Percentiles rank a stretch among this genome's conserved stretches.
phyloP scores from a whole-genome alignment of 345 rosid species.

The Gossypium arboreum region DNA sequence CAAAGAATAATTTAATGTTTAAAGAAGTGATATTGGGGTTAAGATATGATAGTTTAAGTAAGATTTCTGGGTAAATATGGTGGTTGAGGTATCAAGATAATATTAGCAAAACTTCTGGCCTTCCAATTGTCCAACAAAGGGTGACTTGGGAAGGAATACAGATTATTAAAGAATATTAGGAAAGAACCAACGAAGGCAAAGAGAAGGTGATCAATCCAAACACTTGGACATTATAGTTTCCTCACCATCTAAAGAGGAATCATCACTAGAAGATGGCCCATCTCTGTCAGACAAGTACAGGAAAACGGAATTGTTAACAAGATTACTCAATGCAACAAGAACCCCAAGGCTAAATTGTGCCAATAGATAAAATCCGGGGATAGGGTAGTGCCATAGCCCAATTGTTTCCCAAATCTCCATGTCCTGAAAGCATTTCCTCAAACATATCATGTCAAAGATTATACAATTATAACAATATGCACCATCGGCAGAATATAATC shows the following conservation, averaged over 20 bases:
- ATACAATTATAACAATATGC: not conserved
- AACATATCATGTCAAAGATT: not conserved
- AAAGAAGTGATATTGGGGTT: not conserved
- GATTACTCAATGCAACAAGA: slow-evolving; percentile 22
- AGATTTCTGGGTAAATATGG: not conserved
- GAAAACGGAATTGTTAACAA: slow-evolving; percentile 21
- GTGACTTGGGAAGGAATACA: not conserved
- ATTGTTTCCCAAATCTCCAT: slow-evolving; percentile 23
- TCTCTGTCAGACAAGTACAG: slow-evolving; percentile 15
- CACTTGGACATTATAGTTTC: not conserved
- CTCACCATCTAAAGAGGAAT: slow-evolving; percentile 11
- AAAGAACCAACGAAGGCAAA: not conserved
- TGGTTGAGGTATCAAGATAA: not conserved
- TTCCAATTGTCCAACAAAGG: not conserved
- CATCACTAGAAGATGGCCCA: slow-evolving; percentile 10
- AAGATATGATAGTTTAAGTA: not conserved
- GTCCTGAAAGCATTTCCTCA: slow-evolving; percentile 1
- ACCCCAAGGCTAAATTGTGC: slow-evolving; percentile 20
- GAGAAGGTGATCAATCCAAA: not conserved
- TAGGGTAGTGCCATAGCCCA: slow-evolving; percentile 22
- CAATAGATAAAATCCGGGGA: slow-evolving; percentile 18
- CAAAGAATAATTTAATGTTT: not conserved
- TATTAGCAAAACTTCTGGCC: not conserved
- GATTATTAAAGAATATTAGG: not conserved
- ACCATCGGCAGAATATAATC: not conserved